phyloP scores from a whole-genome alignment of 805 yeast species.

The Scheffersomyces amazonensis region DNA sequence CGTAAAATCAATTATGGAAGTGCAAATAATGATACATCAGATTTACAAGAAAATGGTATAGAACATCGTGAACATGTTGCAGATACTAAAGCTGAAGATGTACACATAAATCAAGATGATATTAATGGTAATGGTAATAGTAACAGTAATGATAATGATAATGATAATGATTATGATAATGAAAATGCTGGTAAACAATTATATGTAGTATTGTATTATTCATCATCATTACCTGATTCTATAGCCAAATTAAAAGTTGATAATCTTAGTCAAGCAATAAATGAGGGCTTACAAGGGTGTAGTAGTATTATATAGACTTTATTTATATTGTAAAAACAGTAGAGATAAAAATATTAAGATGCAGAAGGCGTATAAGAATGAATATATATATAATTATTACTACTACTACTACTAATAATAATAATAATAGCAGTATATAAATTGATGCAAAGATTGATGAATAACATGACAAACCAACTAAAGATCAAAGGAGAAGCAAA shows the following conservation, averaged over 20 bases:
- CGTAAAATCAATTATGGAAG: conserved; percentile 9
- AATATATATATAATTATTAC: no score
- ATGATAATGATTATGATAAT: neutral
- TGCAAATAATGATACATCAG: conserved; percentile 1
- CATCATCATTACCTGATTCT: conserved; percentile 21
- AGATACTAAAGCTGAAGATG: neutral
- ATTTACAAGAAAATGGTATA: conserved; percentile 1
- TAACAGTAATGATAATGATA: conserved; percentile 2
- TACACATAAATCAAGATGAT: no score
- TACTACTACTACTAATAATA: no score
- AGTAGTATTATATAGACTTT: conserved; percentile 5
- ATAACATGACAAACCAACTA: no score
- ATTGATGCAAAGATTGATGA: no score
- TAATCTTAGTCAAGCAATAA: conserved; percentile 25
- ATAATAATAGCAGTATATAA: no score
- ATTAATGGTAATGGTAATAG: conserved; percentile 1
- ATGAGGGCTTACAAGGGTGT: conserved; percentile 34
- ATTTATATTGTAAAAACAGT: no score
- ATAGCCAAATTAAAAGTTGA: conserved; percentile 36
- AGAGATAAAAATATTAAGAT: no score
- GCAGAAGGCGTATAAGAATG: no score
- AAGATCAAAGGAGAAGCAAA: no score
- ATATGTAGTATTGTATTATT: conserved; percentile 33
- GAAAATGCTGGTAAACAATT: conserved; percentile 6
- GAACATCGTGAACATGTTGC: neutral